Conservation (phyloP, 2,329 filamentous ascomycete genomes). For the Phaeophleospora eucalypticola region DNA sequence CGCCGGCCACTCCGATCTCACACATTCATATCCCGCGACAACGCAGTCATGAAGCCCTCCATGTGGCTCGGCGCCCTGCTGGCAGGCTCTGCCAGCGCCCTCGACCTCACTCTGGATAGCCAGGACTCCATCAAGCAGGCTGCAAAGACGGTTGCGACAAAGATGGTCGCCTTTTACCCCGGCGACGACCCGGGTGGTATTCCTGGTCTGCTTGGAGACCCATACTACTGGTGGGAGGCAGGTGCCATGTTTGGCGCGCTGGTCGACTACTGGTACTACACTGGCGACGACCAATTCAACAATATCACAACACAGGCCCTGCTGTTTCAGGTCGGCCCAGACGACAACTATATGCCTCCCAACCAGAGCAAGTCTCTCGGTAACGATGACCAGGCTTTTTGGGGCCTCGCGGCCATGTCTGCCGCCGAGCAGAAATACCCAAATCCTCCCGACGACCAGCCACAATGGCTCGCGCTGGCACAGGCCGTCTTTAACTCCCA, state of each 20-base stretch:
- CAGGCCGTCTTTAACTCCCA: conserved; percentile 42
- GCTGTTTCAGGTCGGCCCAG: conserved; percentile 57
- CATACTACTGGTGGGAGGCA: conserved; percentile 74
- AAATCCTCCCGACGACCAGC: conserved; percentile 38
- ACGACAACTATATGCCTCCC: conserved; percentile 56
- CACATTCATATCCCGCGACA: background rate
- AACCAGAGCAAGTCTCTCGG: conserved; percentile 41
- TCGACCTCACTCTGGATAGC: conserved; percentile 22
- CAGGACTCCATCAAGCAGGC: conserved; percentile 43
- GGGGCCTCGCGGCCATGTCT: conserved; percentile 55
- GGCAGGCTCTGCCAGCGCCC: conserved; percentile 19
- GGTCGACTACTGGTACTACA: conserved; percentile 67
- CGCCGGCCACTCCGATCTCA: background rate
- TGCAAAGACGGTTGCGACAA: conserved; percentile 41
- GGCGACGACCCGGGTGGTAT: conserved; percentile 50
- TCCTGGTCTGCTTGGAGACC: conserved; percentile 55
- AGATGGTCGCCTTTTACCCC: conserved; percentile 51
- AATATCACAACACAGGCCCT: conserved; percentile 54
- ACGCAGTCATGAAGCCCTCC: conserved; percentile 16
- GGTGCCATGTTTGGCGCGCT: conserved; percentile 60
- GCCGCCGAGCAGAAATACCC: conserved; percentile 52
- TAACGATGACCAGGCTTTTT: conserved; percentile 58
- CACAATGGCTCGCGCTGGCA: conserved; percentile 45
- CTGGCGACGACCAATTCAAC: conserved; percentile 63
- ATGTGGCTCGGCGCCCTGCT: conserved; percentile 18